Conservation (phyloP, 2,329 filamentous ascomycete genomes). For the Epicoccum sorghinum region DNA sequence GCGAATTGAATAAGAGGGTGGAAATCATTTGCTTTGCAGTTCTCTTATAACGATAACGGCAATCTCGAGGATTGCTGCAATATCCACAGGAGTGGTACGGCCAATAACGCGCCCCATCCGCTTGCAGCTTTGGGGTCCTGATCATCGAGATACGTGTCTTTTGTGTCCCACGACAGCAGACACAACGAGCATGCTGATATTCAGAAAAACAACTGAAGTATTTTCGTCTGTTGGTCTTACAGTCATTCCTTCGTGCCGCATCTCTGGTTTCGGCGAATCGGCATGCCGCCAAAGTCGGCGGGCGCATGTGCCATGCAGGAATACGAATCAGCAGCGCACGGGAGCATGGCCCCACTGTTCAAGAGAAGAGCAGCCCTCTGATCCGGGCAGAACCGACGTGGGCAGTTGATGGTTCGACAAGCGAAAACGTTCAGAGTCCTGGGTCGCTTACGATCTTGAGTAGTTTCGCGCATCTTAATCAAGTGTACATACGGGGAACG, state of each 20-base stretch:
- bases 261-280: conserved; percentile 20
- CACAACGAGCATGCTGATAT: not conserved
- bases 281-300: conserved; percentile 23
- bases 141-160: not conserved
- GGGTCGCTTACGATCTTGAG: conserved; percentile 1
- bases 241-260: conserved; percentile 15
- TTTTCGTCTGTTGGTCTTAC: not conserved
- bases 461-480: conserved; percentile 12
- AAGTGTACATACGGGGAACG: conserved; percentile 18
- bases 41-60: not conserved
- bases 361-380: conserved; percentile 19
- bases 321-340: conserved; percentile 20
- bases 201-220: not conserved
- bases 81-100: conserved; percentile 1
- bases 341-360: conserved; percentile 18
- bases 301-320: conserved; percentile 21
- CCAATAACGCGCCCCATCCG: conserved; percentile 3
- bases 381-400: conserved; percentile 27
- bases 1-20: conserved; percentile 9
- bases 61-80: not conserved
- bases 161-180: not conserved
- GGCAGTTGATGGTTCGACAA: conserved; percentile 36
- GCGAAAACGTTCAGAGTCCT: conserved; percentile 7
- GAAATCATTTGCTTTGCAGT: not conserved
- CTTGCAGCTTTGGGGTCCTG: not conserved